Conservation (phyloP, 805 yeast genomes). For the Schwanniomyces occidentalis region DNA sequence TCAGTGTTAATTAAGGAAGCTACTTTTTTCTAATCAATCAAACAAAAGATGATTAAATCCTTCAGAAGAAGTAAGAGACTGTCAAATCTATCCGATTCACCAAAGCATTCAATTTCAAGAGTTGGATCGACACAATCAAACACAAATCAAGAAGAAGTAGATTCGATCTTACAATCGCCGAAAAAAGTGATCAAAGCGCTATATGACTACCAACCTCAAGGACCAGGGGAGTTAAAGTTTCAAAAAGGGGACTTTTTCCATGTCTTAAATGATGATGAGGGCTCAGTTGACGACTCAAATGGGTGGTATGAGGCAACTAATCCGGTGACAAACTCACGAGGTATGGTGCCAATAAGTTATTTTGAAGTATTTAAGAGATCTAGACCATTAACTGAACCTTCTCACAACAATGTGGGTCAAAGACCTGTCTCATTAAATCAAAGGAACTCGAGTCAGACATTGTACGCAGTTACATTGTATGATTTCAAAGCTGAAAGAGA, state of each 20-base stretch:
- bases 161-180: conserved; percentile 51
- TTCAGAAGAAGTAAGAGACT: conserved; percentile 43
- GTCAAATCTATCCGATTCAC: conserved; percentile 28
- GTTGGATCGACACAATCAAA: conserved; percentile 20
- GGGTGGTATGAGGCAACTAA: conserved; percentile 88
- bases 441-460: conserved; percentile 40
- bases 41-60: conserved; percentile 35
- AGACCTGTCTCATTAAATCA: conserved; percentile 17
- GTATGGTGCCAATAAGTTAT: conserved; percentile 83
- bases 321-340: conserved; percentile 73
- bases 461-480: conserved; percentile 84
- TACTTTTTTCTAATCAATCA: no score
- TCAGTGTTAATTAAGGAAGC: no score
- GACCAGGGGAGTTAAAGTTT: conserved; percentile 79
- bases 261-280: conserved; percentile 44
- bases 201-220: conserved; percentile 73
- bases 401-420: conserved; percentile 10
- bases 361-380: conserved; percentile 77
- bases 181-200: conserved; percentile 82
- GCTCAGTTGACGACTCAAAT: conserved; percentile 28
- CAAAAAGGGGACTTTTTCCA: conserved; percentile 85
- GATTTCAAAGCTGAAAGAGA: conserved; percentile 80
- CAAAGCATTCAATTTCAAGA: conserved; percentile 35
- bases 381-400: conserved; percentile 31
- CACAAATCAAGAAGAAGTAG: conserved; percentile 14